phyloP scores from a whole-genome alignment of 2,329 filamentous ascomycete species.

The Clarireedia homoeocarpa region DNA sequence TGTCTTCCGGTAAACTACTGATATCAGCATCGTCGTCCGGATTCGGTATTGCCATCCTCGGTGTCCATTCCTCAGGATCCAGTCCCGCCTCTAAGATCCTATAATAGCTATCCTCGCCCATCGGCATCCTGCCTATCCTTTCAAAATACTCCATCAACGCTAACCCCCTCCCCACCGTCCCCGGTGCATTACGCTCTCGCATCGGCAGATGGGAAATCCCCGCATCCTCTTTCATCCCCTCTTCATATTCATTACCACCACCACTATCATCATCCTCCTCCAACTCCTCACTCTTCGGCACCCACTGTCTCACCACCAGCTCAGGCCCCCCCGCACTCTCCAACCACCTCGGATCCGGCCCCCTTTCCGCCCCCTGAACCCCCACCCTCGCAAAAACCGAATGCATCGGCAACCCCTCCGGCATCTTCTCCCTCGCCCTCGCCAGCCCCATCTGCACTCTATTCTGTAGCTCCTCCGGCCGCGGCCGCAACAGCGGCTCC shows the following conservation, averaged over 20 bases:
- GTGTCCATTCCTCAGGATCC: background rate
- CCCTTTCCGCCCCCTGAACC: too few relatives aligned
- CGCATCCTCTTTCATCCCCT: background rate
- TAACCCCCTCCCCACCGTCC: background rate
- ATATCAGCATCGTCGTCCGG: background rate
- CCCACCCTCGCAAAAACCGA: too few relatives aligned
- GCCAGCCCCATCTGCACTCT: too few relatives aligned
- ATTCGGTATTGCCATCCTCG: conserved; percentile 1
- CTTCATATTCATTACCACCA: background rate
- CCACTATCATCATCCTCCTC: too few relatives aligned
- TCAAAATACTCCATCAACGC: conserved; percentile 1
- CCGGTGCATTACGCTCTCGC: background rate
- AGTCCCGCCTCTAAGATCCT: conserved; percentile 5
- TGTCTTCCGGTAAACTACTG: background rate
- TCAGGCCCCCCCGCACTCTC: too few relatives aligned
- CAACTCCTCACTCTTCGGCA: too few relatives aligned
- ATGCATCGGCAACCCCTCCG: too few relatives aligned
- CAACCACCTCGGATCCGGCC: too few relatives aligned
- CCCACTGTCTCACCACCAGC: too few relatives aligned
- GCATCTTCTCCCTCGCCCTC: too few relatives aligned
- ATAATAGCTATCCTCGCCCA: conserved; percentile 2
- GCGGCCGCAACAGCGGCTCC: too few relatives aligned
- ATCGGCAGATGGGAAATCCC: background rate
- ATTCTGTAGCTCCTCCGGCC: too few relatives aligned
- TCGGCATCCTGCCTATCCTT: conserved; percentile 2